Base-by-base conservation (phyloP, 1,284 basidiomycete genomes). In the Ceratobasidium sp. region DNA sequence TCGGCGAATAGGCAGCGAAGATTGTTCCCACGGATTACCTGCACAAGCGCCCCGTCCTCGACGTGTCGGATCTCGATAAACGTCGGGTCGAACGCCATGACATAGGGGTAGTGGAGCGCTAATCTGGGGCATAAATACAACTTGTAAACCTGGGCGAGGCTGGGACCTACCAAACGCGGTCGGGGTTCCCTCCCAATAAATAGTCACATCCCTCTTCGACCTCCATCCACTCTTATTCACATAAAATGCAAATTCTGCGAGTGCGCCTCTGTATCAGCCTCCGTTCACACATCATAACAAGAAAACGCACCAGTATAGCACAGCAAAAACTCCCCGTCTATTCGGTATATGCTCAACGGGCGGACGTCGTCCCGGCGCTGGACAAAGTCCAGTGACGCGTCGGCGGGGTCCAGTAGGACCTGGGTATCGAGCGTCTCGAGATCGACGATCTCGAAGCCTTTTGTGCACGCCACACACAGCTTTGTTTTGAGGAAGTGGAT, bases 361-460 rank as follows among this genome's bases (percentile, higher is more conserved):
- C 92, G 87, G 62, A 97, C 86, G 36, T 90, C 92, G 79, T 97
- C 95, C 73, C 90, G 84, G 80, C 92, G 94, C 75, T 94, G 86
- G 36, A 98, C 94, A 83, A 99, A 98, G 77, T 98, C 96, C 61
- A 99, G 86, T 6, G 90, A 92, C 62, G 87, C 85, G 79, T 99
- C 97, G 6, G 90, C 88, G 0, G 97, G 97, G 81, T 99, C 97
- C 71, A 99, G 84, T 75, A 99, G 81, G 8, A 94, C 94, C 82
- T 99, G 96, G 60, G 96, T 98, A 81, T 99, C 97, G 80, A 99
- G 84, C 72, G 92, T 97, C 80, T 98, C 96, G 62, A 98, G 86
- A 81, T 99, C 97, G 76, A 99, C 95, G 77, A 99, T 98, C 83
- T 99, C 97, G 80, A 99, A 99, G n/a, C 97, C 97, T 79, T 95